Conservation (phyloP, 2,329 filamentous ascomycete genomes). For the Clarireedia hainanense region DNA sequence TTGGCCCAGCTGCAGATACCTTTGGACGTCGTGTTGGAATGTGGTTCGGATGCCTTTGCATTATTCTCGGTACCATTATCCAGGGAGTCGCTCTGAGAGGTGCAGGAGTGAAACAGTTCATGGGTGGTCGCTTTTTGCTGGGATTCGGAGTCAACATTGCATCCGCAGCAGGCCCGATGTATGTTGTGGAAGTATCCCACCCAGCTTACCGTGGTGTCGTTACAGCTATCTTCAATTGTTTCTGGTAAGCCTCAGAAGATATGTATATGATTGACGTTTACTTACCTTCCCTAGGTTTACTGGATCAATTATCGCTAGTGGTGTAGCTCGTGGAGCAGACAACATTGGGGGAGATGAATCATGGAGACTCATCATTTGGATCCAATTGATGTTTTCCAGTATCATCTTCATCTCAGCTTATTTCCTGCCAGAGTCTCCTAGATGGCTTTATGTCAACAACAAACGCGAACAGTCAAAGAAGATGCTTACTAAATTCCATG, state of each 20-base stretch:
- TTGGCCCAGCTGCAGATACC: slow-evolving; percentile 39
- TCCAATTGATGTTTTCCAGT: slow-evolving; percentile 37
- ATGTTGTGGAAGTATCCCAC: slow-evolving; percentile 40
- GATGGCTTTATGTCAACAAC: slow-evolving; percentile 52
- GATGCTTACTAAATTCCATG: slow-evolving; percentile 47
- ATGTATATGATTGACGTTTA: background rate
- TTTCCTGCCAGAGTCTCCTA: slow-evolving; percentile 53
- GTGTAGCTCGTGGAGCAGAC: slow-evolving; percentile 44
- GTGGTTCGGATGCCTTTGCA: slow-evolving; percentile 36
- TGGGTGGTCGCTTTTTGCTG: slow-evolving; percentile 52
- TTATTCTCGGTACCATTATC: slow-evolving; percentile 40
- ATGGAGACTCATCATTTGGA: slow-evolving; percentile 47
- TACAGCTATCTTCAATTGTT: slow-evolving; percentile 15
- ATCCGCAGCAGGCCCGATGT: slow-evolving; percentile 39
- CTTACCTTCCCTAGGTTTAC: slow-evolving; percentile 32
- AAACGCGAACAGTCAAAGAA: slow-evolving; percentile 43
- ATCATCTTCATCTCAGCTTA: slow-evolving; percentile 41
- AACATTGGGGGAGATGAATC: slow-evolving; percentile 32
- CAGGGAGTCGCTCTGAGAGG: slow-evolving; percentile 33
- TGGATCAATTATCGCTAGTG: slow-evolving; percentile 46
- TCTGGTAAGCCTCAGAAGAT: background rate
- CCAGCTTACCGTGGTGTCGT: slow-evolving; percentile 39
- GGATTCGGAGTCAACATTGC: slow-evolving; percentile 47
- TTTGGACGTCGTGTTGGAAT: slow-evolving; percentile 42
- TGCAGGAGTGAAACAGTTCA: slow-evolving; percentile 34